Percentiles rank a stretch among this genome's conserved stretches.
Conservation (phyloP, 352 stramenopile species). For the Phytophthora nicotianae region DNA sequence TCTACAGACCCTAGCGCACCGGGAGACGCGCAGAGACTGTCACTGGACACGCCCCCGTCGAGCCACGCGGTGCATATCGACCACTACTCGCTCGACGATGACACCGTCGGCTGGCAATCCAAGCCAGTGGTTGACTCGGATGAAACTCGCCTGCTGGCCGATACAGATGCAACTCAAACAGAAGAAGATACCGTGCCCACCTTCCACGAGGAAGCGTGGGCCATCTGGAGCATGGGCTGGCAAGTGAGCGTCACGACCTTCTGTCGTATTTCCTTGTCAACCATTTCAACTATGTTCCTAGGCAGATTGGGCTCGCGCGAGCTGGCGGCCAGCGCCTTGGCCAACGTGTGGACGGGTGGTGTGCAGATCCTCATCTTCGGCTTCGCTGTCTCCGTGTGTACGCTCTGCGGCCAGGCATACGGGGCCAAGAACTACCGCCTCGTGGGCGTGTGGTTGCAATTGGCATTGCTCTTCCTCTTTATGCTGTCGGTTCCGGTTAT, state of each 20-base stretch:
- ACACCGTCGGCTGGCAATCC: conserved; percentile 21
- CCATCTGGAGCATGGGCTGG: conserved; percentile 86
- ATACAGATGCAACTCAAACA: not conserved
- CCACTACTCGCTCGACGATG: conserved; percentile 22
- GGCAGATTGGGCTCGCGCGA: conserved; percentile 78
- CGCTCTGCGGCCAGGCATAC: conserved; percentile 80
- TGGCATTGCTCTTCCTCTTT: conserved; percentile 73
- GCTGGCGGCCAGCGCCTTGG: conserved; percentile 69
- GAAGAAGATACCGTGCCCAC: conserved; percentile 31
- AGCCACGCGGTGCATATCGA: conserved; percentile 26
- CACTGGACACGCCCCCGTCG: conserved; percentile 11
- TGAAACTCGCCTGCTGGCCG: conserved; percentile 11
- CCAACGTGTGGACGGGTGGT: conserved; percentile 81
- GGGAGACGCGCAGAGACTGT: conserved; percentile 1
- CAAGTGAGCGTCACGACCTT: conserved; percentile 85
- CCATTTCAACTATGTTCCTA: conserved; percentile 82
- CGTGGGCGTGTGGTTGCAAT: conserved; percentile 80
- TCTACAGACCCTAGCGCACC: conserved; percentile 6
- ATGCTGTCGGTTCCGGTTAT: conserved; percentile 76
- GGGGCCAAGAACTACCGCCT: conserved; percentile 81
- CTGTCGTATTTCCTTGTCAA: conserved; percentile 78
- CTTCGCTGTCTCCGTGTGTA: conserved; percentile 80
- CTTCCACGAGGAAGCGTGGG: conserved; percentile 56
- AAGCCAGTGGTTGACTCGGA: conserved; percentile 18
- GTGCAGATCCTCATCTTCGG: conserved; percentile 84